These are phyloP conservation scores for Porphyridium purpureum DNA, from an alignment of 23 red algal species.

Conservation along the genomic window DNA sequence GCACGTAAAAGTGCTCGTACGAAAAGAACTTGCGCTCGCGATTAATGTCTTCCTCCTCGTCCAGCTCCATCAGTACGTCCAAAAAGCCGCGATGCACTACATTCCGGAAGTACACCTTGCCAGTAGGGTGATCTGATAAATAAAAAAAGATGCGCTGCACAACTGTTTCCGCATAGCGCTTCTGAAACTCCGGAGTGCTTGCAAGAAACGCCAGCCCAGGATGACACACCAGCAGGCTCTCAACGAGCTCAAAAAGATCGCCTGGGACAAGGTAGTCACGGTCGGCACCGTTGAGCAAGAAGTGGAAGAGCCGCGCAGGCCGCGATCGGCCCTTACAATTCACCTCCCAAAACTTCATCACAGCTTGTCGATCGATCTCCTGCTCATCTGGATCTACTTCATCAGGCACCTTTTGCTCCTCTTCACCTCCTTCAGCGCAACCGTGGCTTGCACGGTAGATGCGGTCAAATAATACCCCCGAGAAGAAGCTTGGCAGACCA, in stretches of 20 bases:
- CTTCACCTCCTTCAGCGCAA: too few species aligned
- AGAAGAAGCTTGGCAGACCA: slow-evolving; percentile 59
- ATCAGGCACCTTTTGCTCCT: too few species aligned
- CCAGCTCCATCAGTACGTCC: slow-evolving; percentile 55
- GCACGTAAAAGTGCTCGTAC: slow-evolving; percentile 99
- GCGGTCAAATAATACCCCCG: slow-evolving; percentile 32
- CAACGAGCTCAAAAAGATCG: slow-evolving; percentile 25
- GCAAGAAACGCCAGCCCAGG: slow-evolving; percentile 77
- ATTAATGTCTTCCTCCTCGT: slow-evolving; percentile 98
- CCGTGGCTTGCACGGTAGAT: too few species aligned
- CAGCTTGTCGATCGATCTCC: not conserved
- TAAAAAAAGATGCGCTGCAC: slow-evolving; percentile 89
- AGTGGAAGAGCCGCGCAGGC: slow-evolving; percentile 12
- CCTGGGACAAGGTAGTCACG: not conserved
- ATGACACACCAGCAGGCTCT: slow-evolving; percentile 58
- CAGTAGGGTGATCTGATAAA: slow-evolving; percentile 38
- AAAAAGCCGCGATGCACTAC: slow-evolving; percentile 38
- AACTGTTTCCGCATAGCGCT: slow-evolving; percentile 89
- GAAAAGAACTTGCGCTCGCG: slow-evolving; percentile 75
- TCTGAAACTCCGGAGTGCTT: slow-evolving; percentile 91
- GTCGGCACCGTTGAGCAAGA: not conserved
- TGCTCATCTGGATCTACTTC: not conserved
- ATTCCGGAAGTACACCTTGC: slow-evolving; percentile 49
- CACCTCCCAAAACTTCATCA: slow-evolving; percentile 5
- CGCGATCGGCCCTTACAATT: not conserved